Evolutionary conservation across 768 basidiomycete genomes (phyloP).

Genomic region (Gelatoporia subvermispora): DNA sequence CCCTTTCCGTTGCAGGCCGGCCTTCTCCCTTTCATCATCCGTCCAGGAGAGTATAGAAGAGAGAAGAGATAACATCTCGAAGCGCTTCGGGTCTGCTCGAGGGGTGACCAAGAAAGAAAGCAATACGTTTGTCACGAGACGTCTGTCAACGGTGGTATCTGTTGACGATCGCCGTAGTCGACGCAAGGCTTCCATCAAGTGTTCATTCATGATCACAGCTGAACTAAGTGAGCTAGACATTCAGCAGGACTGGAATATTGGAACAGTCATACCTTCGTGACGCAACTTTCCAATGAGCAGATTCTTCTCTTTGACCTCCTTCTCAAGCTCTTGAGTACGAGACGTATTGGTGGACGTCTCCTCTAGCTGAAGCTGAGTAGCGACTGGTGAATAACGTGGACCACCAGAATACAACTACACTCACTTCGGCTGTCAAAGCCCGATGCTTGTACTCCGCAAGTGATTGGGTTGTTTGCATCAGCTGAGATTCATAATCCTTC

Average conservation of each 20-base stretch:
- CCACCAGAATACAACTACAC: slow-evolving; percentile 13
- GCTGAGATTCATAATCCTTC: slow-evolving; percentile 73
- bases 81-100: slow-evolving; percentile 88
- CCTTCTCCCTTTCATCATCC: slow-evolving; percentile 86
- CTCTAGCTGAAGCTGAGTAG: slow-evolving; percentile 68
- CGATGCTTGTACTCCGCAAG: slow-evolving; percentile 90
- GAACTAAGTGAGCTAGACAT: slow-evolving; percentile 3
- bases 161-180: slow-evolving; percentile 82
- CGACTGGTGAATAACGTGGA: not conserved
- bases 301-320: slow-evolving; percentile 93
- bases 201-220: slow-evolving; percentile 98
- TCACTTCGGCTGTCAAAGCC: slow-evolving; percentile 82
- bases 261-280: slow-evolving; percentile 72
- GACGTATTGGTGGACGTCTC: slow-evolving; percentile 64
- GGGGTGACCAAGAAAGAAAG: slow-evolving; percentile 87
- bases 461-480: slow-evolving; percentile 63
- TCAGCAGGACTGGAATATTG: not conserved
- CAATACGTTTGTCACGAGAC: slow-evolving; percentile 91
- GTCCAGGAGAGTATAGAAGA: slow-evolving; percentile 90
- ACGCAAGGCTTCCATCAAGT: slow-evolving; percentile 95
- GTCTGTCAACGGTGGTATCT: slow-evolving; percentile 85
- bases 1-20: slow-evolving; percentile 66
- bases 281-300: slow-evolving; percentile 91
- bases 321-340: slow-evolving; percentile 70
- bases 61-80: slow-evolving; percentile 91